These are phyloP conservation scores for Thermoascus crustaceus DNA, from an alignment of 2,329 filamentous ascomycete genomes.

Conservation along the genomic window DNA sequence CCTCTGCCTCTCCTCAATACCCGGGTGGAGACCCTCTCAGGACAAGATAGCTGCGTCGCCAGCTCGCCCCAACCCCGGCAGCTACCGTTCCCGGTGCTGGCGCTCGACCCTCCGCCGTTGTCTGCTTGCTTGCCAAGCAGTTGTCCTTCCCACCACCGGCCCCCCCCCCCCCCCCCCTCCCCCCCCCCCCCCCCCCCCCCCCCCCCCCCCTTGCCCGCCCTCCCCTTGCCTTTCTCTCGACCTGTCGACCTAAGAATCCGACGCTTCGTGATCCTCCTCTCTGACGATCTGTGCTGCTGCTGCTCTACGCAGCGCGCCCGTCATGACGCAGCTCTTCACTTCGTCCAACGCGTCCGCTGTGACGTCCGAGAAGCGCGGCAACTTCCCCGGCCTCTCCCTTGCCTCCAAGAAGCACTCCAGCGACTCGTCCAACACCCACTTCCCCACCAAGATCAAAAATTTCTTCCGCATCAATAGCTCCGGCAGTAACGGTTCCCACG, in stretches of 20 bases:
- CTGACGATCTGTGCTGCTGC: no score
- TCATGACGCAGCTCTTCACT: constrained; percentile 38
- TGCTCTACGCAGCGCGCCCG: no score
- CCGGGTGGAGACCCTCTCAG: not conserved
- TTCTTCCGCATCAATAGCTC: constrained; percentile 60
- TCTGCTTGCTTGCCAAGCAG: not conserved
- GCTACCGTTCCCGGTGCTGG: constrained; percentile 1
- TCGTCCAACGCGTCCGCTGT: constrained; percentile 30
- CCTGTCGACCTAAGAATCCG: constrained; percentile 5
- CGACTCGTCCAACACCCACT: constrained; percentile 35
- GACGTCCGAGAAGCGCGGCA: constrained; percentile 39
- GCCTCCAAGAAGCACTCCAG: constrained; percentile 37
- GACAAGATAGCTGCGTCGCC: not conserved
- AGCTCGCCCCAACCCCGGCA: not conserved
- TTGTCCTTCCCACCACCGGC: no score
- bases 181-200: constrained; percentile 7
- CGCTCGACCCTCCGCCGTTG: constrained; percentile 5
- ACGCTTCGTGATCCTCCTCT: no score
- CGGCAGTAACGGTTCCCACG: constrained; percentile 38
- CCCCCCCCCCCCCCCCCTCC: constrained; percentile 6
- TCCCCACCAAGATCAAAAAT: constrained; percentile 59
- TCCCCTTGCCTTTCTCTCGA: constrained; percentile 9
- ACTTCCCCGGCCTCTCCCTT: constrained; percentile 39
- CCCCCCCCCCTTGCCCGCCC: constrained; percentile 4
- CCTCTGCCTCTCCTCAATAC: constrained; percentile 4